Base-by-base conservation (phyloP, 352 stramenopile species). In the Phytopythium litorale region DNA sequence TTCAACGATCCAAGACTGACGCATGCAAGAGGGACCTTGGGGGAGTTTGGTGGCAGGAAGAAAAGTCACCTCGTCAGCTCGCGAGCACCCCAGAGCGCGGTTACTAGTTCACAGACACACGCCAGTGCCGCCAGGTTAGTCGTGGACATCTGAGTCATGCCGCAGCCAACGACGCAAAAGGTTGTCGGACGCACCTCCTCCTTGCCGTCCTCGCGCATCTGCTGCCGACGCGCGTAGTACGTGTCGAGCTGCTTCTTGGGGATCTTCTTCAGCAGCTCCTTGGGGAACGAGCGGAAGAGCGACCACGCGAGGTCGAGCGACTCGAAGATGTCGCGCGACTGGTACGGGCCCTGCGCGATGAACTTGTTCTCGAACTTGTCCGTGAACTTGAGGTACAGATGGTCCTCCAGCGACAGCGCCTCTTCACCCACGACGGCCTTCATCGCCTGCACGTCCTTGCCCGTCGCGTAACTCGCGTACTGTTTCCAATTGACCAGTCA, bases 291-390 rank as follows among this genome's bases (percentile, higher is more conserved):
- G 67, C 98, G 91, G 73, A 99, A 97, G 62, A 99, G 96, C 68
- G 90, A 97, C 98, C 98, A 99, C 38, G 98, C 98, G 42, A 99
- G 78, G 66, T 99, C 98, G 53, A 99, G 79, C 58, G 94, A 99
- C 77, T 99, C 96, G 71, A 98, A 99, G 76, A 99, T 99, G 70
- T 97, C 94, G 71, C 98, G 89, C 54, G 93, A 97, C 84, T 99
- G 89, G 88, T 99, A 99, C 23, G 96, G 90, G 42, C 85, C 85
- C 81, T 99, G 98, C 42, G 89, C 88, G 56, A 99, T 96, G 73
- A 99, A 99, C 78, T 99, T 99, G 59, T 85, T 83, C 79, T 99
- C 97, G 70, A 99, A 99, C 68, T 98, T 98, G 71, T 99, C 96
- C 53, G 98, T 97, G 79, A 99, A 99, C 78, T 98, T 98, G 30